A percentile compares a stretch with the other conserved stretches of the same genome.
These are phyloP conservation scores for Pleurotus citrinopileatus DNA, from an alignment of 768 basidiomycete species.

Conservation along the genomic window DNA sequence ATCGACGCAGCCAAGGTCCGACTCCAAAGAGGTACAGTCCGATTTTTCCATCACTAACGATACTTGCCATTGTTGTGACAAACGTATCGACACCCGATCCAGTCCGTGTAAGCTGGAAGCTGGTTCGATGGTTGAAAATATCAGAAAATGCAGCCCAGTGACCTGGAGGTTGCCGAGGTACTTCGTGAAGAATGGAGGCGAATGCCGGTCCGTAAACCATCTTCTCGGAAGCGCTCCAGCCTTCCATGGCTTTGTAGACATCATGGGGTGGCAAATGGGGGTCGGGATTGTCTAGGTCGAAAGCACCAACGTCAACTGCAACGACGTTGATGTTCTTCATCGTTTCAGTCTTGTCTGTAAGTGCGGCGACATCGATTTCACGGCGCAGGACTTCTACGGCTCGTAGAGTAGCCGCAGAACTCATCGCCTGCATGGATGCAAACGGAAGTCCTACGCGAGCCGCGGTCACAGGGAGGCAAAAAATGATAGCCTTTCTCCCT, in stretches of 20 bases:
- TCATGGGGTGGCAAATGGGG: constrained; percentile 27
- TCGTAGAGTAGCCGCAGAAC: constrained; percentile 67
- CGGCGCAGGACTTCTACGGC: constrained; percentile 72
- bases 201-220: constrained; percentile 72
- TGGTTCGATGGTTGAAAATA: constrained; percentile 32
- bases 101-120: constrained; percentile 39
- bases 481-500: constrained; percentile 57
- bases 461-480: constrained; percentile 74
- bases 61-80: constrained; percentile 53
- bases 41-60: constrained; percentile 56
- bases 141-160: constrained; percentile 26
- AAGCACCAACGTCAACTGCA: constrained; percentile 69
- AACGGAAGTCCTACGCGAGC: constrained; percentile 76
- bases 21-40: constrained; percentile 37
- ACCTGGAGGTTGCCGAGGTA: constrained; percentile 20
- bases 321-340: constrained; percentile 71
- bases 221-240: constrained; percentile 75
- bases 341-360: constrained; percentile 51
- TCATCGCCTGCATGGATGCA: constrained; percentile 67
- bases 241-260: constrained; percentile 53
- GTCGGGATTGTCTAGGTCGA: constrained; percentile 33
- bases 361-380: constrained; percentile 59
- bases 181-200: constrained; percentile 38
- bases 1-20: constrained; percentile 42
- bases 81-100: constrained; percentile 58